A percentile compares a stretch with the other conserved stretches of the same genome.
phyloP scores from a whole-genome alignment of 495 filamentous ascomycete genomes.

The Parmelia sp. region DNA sequence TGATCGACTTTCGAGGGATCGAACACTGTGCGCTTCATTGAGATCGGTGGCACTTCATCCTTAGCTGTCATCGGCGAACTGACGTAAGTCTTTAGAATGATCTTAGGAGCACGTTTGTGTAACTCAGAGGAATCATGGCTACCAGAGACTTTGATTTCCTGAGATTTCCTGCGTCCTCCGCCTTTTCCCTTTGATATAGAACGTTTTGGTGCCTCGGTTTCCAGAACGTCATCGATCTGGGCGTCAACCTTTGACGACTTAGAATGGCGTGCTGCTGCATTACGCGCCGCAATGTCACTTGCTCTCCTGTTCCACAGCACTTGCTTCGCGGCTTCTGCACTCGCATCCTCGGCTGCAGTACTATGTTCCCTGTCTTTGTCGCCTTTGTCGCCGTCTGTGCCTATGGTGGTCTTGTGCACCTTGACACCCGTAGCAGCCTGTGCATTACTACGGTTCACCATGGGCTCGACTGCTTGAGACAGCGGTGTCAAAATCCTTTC shows the following conservation, averaged over 20 bases:
- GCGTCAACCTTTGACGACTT: not conserved
- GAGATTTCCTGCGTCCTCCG: not conserved
- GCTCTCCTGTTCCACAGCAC: not conserved
- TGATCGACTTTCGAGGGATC: constrained; percentile 19
- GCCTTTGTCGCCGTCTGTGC: constrained; percentile 1
- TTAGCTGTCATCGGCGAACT: not conserved
- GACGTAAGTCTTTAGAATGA: constrained; percentile 5
- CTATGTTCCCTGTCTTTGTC: not conserved
- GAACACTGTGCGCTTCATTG: constrained; percentile 3
- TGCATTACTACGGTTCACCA: not conserved
- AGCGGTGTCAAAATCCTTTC: constrained; percentile 36
- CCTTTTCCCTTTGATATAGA: not conserved
- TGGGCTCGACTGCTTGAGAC: too few species aligned
- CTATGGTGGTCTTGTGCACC: not conserved
- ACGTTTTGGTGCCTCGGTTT: not conserved
- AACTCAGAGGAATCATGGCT: not conserved
- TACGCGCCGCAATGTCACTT: not conserved
- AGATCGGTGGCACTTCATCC: constrained; percentile 16
- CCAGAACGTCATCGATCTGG: not conserved
- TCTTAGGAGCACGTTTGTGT: not conserved
- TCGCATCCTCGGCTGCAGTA: not conserved
- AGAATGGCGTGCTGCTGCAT: not conserved
- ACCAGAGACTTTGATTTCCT: not conserved
- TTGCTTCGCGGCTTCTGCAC: not conserved
- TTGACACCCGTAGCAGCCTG: not conserved